Conservation (phyloP, 169 alveolate species). For the Eimeria brunetti region DNA sequence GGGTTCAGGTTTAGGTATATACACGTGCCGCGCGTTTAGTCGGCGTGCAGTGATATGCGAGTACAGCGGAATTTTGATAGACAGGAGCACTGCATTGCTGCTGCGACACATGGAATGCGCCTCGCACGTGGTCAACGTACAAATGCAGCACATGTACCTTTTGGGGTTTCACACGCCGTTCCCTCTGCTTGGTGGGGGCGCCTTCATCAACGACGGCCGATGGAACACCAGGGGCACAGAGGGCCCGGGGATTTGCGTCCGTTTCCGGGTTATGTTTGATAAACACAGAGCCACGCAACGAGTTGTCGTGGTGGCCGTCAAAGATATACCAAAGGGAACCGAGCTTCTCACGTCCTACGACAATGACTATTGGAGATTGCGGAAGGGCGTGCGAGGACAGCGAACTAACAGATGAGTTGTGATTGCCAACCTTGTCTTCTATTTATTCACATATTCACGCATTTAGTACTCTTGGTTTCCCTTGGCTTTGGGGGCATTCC, state of each 20-base stretch:
- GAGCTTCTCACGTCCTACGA: conserved; percentile 79
- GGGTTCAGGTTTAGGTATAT: conserved; percentile 77
- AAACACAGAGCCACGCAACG: conserved; percentile 70
- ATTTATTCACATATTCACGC: background rate
- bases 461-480: background rate
- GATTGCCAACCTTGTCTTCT: background rate
- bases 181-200: conserved; percentile 76
- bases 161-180: conserved; percentile 74
- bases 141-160: conserved; percentile 78
- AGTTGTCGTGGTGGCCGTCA: conserved; percentile 66
- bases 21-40: conserved; percentile 36
- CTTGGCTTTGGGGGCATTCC: background rate
- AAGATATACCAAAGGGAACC: conserved; percentile 54
- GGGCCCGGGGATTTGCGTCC: conserved; percentile 81
- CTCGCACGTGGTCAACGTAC: conserved; percentile 77
- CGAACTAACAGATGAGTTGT: background rate
- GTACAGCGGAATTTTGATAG: conserved; percentile 73
- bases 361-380: conserved; percentile 73
- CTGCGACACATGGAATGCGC: conserved; percentile 74
- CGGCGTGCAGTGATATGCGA: conserved; percentile 52
- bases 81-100: conserved; percentile 73
- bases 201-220: conserved; percentile 81
- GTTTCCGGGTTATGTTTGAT: conserved; percentile 70
- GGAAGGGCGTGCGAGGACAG: background rate
- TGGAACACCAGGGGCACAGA: conserved; percentile 71